Evolutionary conservation across 2,329 filamentous ascomycete genomes (phyloP).

Genomic region (Cadophora gregata): DNA sequence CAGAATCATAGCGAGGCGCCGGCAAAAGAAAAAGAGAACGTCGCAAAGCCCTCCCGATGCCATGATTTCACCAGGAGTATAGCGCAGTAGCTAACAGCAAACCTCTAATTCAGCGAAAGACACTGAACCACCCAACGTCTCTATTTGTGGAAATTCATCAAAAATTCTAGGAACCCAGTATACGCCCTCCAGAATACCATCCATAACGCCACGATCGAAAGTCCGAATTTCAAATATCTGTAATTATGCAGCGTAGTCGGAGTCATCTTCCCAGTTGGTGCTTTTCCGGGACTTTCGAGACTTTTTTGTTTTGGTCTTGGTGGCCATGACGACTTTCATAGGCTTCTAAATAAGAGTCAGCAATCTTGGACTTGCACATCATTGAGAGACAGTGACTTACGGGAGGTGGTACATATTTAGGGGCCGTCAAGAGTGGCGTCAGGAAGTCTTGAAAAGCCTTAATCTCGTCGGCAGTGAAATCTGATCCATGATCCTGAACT

Average conservation of each 20-base stretch:
- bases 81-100: neutral
- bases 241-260: constrained; percentile 9
- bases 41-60: neutral
- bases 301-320: constrained; percentile 13
- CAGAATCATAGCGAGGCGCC: neutral
- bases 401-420: neutral
- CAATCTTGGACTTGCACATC: neutral
- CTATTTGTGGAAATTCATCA: neutral
- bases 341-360: neutral
- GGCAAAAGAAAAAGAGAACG: neutral
- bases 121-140: no score
- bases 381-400: neutral
- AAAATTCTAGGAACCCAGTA: neutral
- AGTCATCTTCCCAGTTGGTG: constrained; percentile 15
- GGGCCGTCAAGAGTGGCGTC: neutral
- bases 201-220: neutral
- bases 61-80: neutral
- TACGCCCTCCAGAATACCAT: neutral
- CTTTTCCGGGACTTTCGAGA: neutral
- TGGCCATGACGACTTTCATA: neutral
- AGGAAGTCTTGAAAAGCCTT: constrained; percentile 23
- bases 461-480: constrained; percentile 8
- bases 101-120: neutral
- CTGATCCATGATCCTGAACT: constrained; percentile 1
- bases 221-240: neutral